phyloP scores from a whole-genome alignment of 129 eudicot genomes.

The Oenanthe sinensis region DNA sequence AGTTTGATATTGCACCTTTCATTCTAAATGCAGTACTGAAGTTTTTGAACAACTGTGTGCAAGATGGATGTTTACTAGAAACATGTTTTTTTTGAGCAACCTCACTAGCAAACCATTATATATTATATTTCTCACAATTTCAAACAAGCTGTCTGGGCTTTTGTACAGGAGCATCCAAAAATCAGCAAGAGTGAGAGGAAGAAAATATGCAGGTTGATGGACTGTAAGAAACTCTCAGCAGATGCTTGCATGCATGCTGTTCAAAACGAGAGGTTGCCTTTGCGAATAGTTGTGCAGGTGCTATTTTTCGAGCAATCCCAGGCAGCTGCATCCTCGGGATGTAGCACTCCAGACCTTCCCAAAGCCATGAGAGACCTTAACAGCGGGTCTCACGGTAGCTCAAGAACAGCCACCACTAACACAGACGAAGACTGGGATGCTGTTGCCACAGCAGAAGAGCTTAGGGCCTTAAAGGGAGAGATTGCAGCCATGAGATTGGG shows the following conservation, averaged over 20 bases:
- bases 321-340: constrained; percentile 82
- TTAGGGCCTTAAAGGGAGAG: constrained; percentile 79
- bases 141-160: neutral
- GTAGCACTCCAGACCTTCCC: constrained; percentile 98
- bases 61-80: neutral
- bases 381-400: constrained; percentile 55
- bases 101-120: neutral
- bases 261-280: constrained; percentile 92
- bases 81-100: neutral
- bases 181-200: constrained; percentile 92
- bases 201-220: constrained; percentile 73
- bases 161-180: constrained; percentile 70
- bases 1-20: neutral
- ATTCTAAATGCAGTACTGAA: neutral
- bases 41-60: neutral
- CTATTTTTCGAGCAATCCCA: constrained; percentile 94
- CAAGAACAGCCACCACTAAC: constrained; percentile 51
- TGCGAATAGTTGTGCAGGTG: constrained; percentile 82
- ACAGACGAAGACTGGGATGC: constrained; percentile 96
- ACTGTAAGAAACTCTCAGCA: constrained; percentile 94
- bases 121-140: neutral
- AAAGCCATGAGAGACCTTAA: constrained; percentile 61
- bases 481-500: constrained; percentile 60
- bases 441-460: constrained; percentile 78
- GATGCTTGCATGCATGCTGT: constrained; percentile 97